Conservation (phyloP, 805 yeast genomes). For the Novakomyces olei region DNA sequence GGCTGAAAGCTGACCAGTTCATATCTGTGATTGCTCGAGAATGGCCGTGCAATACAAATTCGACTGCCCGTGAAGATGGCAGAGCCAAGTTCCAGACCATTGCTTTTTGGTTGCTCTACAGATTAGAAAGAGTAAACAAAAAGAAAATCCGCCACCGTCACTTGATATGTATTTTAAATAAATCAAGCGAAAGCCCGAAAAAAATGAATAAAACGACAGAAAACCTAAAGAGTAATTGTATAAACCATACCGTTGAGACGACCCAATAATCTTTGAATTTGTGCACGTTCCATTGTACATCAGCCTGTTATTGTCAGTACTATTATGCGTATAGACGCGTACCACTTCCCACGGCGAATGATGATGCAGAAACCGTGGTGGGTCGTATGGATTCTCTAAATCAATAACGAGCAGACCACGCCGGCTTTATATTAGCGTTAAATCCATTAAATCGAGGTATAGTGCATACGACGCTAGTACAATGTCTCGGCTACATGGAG, state of each 20-base stretch:
- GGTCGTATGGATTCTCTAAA: slow-evolving; percentile 81
- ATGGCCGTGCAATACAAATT: slow-evolving; percentile 73
- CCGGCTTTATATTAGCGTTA: slow-evolving; percentile 19
- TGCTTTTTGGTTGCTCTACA: slow-evolving; percentile 88
- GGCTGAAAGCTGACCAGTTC: slow-evolving; percentile 70
- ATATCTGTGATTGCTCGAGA: slow-evolving; percentile 88
- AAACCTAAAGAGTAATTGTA: too few species aligned
- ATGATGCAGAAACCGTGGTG: slow-evolving; percentile 86
- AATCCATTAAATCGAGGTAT: not conserved
- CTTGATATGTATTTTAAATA: too few species aligned
- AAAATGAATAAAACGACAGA: too few species aligned
- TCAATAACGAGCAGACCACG: slow-evolving; percentile 78
- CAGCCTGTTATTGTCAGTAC: too few species aligned
- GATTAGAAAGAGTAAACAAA: too few species aligned
- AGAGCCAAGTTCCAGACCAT: slow-evolving; percentile 77
- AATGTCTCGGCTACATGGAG: slow-evolving; percentile 57
- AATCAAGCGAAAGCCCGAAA: too few species aligned
- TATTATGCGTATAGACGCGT: too few species aligned
- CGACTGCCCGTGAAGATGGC: slow-evolving; percentile 51
- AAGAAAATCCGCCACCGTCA: too few species aligned
- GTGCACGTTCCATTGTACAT: slow-evolving; percentile 96
- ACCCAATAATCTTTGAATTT: slow-evolving; percentile 70
- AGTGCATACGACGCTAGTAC: slow-evolving; percentile 59
- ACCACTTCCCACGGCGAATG: slow-evolving; percentile 91
- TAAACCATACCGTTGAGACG: slow-evolving; percentile 78